Conservation (phyloP, 345 rosid genomes). For the Eutrema heterophyllum region DNA sequence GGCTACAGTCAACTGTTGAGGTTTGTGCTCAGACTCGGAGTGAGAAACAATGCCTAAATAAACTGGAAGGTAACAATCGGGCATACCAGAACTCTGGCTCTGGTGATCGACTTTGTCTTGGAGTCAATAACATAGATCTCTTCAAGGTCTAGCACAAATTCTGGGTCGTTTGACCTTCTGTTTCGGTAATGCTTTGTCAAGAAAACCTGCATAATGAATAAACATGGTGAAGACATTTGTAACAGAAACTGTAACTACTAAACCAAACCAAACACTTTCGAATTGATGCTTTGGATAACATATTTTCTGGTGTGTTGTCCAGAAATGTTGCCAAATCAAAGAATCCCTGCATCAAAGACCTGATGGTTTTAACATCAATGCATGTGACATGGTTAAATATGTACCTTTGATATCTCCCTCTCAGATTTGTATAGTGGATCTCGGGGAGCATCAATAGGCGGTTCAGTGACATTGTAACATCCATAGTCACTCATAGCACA, state of each 20-base stretch:
- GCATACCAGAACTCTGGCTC: slow-evolving; percentile 87
- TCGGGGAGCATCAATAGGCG: slow-evolving; percentile 85
- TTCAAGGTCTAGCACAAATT: slow-evolving; percentile 89
- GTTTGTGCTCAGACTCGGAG: neutral
- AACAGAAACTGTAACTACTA: neutral
- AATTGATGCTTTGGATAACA: neutral
- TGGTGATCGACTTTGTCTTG: slow-evolving; percentile 79
- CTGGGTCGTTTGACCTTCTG: slow-evolving; percentile 69
- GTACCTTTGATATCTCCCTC: slow-evolving; percentile 76
- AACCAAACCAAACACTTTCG: neutral
- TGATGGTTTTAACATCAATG: neutral
- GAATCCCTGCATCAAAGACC: neutral
- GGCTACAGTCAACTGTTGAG: neutral
- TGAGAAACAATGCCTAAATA: neutral
- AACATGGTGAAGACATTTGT: neutral
- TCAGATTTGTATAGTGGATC: slow-evolving; percentile 86
- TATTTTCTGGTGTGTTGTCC: neutral
- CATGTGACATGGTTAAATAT: neutral
- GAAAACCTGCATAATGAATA: slow-evolving; percentile 54
- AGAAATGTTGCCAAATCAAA: neutral
- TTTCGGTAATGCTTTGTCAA: slow-evolving; percentile 84
- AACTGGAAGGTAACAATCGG: neutral
- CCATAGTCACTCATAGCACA: slow-evolving; percentile 84
- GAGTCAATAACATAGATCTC: slow-evolving; percentile 91
- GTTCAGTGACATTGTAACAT: slow-evolving; percentile 80